These are phyloP conservation scores for rapeseed (Brassica napus) DNA, from an alignment of 345 rosid species.

Conservation along the genomic window DNA sequence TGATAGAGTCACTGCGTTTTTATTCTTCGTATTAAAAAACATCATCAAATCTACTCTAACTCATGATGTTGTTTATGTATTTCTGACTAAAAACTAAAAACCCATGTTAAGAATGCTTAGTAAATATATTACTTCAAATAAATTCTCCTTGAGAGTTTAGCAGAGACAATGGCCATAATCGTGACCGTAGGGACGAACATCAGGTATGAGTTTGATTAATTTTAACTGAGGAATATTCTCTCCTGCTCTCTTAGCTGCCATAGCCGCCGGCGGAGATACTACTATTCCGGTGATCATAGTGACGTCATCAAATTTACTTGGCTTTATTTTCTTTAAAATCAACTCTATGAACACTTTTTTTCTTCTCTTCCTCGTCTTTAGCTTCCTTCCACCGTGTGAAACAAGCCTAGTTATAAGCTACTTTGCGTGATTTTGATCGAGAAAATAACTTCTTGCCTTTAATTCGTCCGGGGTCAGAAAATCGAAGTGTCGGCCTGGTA, in stretches of 20 bases:
- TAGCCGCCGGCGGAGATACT: constrained; percentile 74
- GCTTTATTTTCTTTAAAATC: constrained; percentile 42
- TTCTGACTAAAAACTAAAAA: neutral
- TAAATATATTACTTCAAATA: constrained; percentile 29
- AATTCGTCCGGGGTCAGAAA: constrained; percentile 51
- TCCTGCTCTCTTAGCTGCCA: constrained; percentile 85
- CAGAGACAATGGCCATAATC: constrained; percentile 58
- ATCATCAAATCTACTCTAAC: constrained; percentile 13
- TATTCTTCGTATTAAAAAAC: constrained; percentile 21
- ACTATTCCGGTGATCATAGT: constrained; percentile 60
- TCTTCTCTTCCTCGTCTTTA: constrained; percentile 35
- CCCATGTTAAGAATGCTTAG: neutral
- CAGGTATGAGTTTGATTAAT: constrained; percentile 65
- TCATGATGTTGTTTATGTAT: constrained; percentile 19
- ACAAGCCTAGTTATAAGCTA: constrained; percentile 39
- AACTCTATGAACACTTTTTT: constrained; percentile 46
- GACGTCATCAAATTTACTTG: constrained; percentile 59
- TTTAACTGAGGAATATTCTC: constrained; percentile 73
- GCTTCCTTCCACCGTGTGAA: constrained; percentile 46
- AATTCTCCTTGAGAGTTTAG: constrained; percentile 73
- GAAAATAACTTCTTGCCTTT: constrained; percentile 44
- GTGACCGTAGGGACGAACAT: constrained; percentile 80
- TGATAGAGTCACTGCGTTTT: neutral
- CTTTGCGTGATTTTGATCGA: neutral
- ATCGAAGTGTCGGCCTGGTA: constrained; percentile 90